Evolutionary conservation across 441 rosid species (phyloP), one percentile per base, ranked within the genome.

Genomic region (Melianthus villosus): DNA sequence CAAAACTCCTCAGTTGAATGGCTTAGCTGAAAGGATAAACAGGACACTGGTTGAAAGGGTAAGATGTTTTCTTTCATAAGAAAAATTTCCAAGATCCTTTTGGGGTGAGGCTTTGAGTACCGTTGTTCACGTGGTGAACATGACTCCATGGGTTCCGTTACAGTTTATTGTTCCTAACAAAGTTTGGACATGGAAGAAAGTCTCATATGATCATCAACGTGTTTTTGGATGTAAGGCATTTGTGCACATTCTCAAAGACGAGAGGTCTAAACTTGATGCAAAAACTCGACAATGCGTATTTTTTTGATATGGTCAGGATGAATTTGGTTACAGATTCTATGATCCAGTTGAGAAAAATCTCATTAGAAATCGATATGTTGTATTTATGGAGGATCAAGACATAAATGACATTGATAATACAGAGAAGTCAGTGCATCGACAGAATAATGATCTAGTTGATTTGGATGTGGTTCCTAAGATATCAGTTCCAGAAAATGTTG

Each of bases 21-120:
- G 38, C 0, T 10, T 56, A 10, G 48, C 20, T 16, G 20, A 53
- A 12, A 48, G 44, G 34, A 53, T 59, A 22, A 37, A 27, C 3
- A 17, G 3, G 35, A 38, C 25, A 14, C 11, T 50, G 1, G 17
- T 19, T 22, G 42, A 47, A 2, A 46, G 20, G 25, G 18, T 42
- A 2, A 17, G 42, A 13, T 59, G 42, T 32, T 22, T 52, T 11
- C 16, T 50, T 27, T 50, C 25, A 29, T 4, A 57, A 1, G 37
- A 42, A 9, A 2, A 23, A 4, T 19, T 57, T 0, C 16, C 30
- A 1, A 16, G 2, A 16, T 50, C 33, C 2, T 44, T 33, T 50
- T n/a, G 1, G 26, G 47, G 43, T 26, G 22, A 29, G 8, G 3
- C 12, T 29, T 29, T 29, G 33, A 29, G 11, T 29, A 29, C 1